phyloP scores from a whole-genome alignment of 441 rosid species.

The Cnidoscolus chayamansa region DNA sequence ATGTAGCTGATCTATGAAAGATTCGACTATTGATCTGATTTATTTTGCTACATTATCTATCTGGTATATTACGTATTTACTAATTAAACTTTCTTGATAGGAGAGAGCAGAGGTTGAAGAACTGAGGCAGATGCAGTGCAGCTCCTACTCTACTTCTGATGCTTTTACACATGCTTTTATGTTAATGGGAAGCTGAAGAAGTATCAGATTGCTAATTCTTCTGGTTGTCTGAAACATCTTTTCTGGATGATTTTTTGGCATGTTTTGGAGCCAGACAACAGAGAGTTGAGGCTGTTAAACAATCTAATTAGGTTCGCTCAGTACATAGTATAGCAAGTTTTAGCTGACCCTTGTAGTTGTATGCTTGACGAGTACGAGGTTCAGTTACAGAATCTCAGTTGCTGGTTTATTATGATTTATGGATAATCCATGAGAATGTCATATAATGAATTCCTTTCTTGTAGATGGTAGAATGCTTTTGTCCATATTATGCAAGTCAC shows the following conservation, averaged over 20 bases:
- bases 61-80: background rate
- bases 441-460: background rate
- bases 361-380: constrained; percentile 18
- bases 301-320: constrained; percentile 18
- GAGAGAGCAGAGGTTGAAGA: constrained; percentile 17
- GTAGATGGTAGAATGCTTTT: constrained; percentile 1
- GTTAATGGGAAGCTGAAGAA: constrained; percentile 17
- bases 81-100: constrained; percentile 13
- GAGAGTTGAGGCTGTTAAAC: constrained; percentile 12
- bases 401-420: constrained; percentile 16
- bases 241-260: constrained; percentile 1
- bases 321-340: constrained; percentile 27
- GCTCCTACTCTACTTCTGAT: constrained; percentile 3
- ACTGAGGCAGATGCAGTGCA: background rate
- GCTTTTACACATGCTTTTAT: constrained; percentile 3
- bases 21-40: background rate
- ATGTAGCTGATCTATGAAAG: background rate
- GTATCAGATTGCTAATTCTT: constrained; percentile 18
- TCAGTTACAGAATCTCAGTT: constrained; percentile 18
- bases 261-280: constrained; percentile 13
- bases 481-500: background rate
- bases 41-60: background rate
- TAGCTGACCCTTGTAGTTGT: constrained; percentile 17
- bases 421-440: constrained; percentile 5
- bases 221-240: constrained; percentile 17